Base-by-base conservation (phyloP, 1,284 basidiomycete genomes). In the Cutaneotrichosporon dermatis region DNA sequence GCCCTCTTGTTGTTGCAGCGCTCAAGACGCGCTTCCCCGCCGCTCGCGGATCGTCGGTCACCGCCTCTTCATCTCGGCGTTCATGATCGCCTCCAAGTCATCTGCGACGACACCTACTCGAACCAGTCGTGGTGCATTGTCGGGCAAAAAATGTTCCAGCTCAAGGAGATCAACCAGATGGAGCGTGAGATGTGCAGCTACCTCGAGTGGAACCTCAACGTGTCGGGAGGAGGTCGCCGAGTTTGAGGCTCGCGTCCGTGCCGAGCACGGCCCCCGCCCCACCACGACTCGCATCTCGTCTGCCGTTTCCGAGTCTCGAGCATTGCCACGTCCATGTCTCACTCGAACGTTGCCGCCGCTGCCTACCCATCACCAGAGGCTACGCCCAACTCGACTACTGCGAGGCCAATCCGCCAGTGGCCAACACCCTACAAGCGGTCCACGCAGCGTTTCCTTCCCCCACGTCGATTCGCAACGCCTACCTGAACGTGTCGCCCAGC, bases 91-190 rank as follows among this genome's bases (percentile, higher is more conserved):
- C n/a, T 72, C 69, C 51, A 78, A 64, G 74, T 79, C 15, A 90
- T 93, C 66, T 93, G 91, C 79, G 92, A 96, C 81, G 92, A 97
- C 75, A 96, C 92, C 0, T 95, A 94, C 73, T 92, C 90, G 13
- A 96, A 96, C 84, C 92, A 94, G 78, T 92, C 89, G 0, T 96
- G 92, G 92, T 86, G 86, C 16, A 89, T 96, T 53, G 92, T 96
- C 51, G 92, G 90, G 0, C 92, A 95, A 75, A 88, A 87, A 54
- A 89, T 94, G 86, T 95, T 94, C 70, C 85, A 86, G 1, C 78
- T 95, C 2, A 84, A 89, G 45, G 92, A 96, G 82, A 88, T 95
- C 70, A 95, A 96, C 76, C 92, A 94, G 82, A 94, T 95, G 92
- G 91, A 94, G 79, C 79, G 91, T 6, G 91, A 95, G 76, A 92